These are phyloP conservation scores for Fusarium bulbicola DNA, from an alignment of 2,329 filamentous ascomycete genomes.

Conservation along the genomic window DNA sequence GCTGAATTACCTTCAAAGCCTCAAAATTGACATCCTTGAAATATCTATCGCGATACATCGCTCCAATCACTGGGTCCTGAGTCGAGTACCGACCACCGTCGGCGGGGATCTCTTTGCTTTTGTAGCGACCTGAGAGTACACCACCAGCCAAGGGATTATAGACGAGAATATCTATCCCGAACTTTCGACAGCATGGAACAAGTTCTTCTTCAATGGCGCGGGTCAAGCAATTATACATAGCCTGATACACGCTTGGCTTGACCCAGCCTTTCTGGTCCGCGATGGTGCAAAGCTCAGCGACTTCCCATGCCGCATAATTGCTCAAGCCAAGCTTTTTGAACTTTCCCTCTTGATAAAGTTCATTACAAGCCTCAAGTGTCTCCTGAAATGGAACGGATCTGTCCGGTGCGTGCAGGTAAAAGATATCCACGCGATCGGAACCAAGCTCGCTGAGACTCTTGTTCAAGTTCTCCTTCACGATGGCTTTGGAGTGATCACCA, in stretches of 20 bases:
- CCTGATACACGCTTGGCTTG: slow-evolving; percentile 76
- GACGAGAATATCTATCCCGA: slow-evolving; percentile 73
- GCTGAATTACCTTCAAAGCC: slow-evolving; percentile 70
- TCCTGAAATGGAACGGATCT: slow-evolving; percentile 71
- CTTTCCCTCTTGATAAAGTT: slow-evolving; percentile 75
- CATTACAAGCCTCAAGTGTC: slow-evolving; percentile 73
- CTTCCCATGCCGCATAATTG: slow-evolving; percentile 80
- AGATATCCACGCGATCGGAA: background rate
- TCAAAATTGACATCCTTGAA: slow-evolving; percentile 67
- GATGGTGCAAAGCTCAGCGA: slow-evolving; percentile 72
- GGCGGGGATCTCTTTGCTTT: slow-evolving; percentile 37
- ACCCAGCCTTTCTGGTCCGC: slow-evolving; percentile 69
- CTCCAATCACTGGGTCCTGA: background rate
- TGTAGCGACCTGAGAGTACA: slow-evolving; percentile 70
- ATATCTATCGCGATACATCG: slow-evolving; percentile 53
- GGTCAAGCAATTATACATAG: slow-evolving; percentile 64
- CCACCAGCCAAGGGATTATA: slow-evolving; percentile 80
- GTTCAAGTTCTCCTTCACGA: background rate
- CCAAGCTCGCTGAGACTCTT: background rate
- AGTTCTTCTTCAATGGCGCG: slow-evolving; percentile 56
- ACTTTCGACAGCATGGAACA: slow-evolving; percentile 60
- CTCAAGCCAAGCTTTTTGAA: slow-evolving; percentile 76
- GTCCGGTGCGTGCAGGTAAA: slow-evolving; percentile 60
- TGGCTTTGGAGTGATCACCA: background rate
- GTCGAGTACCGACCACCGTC: slow-evolving; percentile 41